These are phyloP conservation scores for Rhizopogon roseolus DNA, from an alignment of 768 basidiomycete genomes.

Conservation along the genomic window DNA sequence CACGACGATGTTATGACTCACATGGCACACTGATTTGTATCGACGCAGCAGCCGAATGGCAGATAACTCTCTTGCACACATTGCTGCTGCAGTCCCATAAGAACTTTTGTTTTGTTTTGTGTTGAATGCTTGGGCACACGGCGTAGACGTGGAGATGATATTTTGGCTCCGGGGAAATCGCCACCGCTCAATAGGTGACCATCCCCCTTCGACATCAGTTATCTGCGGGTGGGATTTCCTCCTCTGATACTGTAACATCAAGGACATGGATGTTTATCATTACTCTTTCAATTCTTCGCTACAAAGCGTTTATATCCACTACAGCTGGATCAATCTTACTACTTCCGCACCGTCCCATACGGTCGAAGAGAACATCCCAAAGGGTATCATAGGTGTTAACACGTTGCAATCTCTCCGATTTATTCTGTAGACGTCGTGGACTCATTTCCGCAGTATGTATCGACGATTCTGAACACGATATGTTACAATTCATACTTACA, in stretches of 20 bases:
- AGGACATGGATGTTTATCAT: too few relatives aligned
- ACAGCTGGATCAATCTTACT: conserved; percentile 43
- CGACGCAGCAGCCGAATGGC: background rate
- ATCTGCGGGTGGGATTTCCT: too few relatives aligned
- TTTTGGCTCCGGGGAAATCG: background rate
- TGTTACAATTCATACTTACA: too few relatives aligned
- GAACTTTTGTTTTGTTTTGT: too few relatives aligned
- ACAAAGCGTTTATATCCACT: background rate
- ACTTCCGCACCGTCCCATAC: conserved; percentile 53
- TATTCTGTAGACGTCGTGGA: background rate
- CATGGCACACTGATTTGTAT: background rate
- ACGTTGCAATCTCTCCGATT: conserved; percentile 30
- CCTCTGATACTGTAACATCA: too few relatives aligned
- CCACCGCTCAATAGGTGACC: background rate
- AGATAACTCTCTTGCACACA: too few relatives aligned
- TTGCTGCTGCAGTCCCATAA: too few relatives aligned
- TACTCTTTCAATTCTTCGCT: background rate
- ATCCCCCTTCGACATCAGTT: background rate
- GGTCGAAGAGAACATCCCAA: conserved; percentile 69
- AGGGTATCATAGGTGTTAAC: conserved; percentile 76
- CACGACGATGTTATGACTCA: background rate
- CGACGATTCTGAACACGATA: too few relatives aligned
- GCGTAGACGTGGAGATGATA: background rate
- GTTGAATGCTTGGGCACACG: too few relatives aligned
- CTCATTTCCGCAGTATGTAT: too few relatives aligned